These are phyloP conservation scores for Leccinum pallidistipes DNA, from an alignment of 1,284 basidiomycete genomes.

Conservation along the genomic window DNA sequence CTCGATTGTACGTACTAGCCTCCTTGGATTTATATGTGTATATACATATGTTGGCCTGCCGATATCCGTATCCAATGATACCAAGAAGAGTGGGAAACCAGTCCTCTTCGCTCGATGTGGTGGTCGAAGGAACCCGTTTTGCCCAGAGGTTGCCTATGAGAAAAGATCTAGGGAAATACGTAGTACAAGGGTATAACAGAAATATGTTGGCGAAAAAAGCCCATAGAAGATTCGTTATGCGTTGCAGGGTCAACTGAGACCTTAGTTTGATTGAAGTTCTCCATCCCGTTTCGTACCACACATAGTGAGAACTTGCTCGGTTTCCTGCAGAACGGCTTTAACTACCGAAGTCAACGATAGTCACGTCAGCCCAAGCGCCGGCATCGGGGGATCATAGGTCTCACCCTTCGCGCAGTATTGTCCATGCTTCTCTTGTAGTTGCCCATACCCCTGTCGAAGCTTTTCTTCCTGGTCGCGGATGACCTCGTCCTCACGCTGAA, in stretches of 20 bases:
- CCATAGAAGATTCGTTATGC: not conserved
- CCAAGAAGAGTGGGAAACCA: not conserved
- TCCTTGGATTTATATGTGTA: not conserved
- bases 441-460: slow-evolving; percentile 50
- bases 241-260: not conserved
- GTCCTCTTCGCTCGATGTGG: not conserved
- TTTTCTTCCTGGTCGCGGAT: slow-evolving; percentile 55
- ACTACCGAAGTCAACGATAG: slow-evolving; percentile 39
- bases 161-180: not conserved
- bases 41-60: not conserved
- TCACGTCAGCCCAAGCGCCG: slow-evolving; percentile 11
- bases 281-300: slow-evolving; percentile 46
- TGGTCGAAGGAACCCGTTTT: not conserved
- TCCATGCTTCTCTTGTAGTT: slow-evolving; percentile 56
- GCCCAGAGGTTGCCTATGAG: not conserved
- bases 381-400: slow-evolving; percentile 9
- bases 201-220: not conserved
- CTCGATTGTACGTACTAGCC: not conserved
- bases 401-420: slow-evolving; percentile 59
- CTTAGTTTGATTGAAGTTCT: slow-evolving; percentile 17
- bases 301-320: slow-evolving; percentile 47
- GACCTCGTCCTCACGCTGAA: slow-evolving; percentile 53
- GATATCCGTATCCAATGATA: not conserved
- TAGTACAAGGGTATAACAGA: not conserved
- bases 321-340: slow-evolving; percentile 57